phyloP scores from a whole-genome alignment of 495 filamentous ascomycete genomes.

The Hypoxylon fragiforme region DNA sequence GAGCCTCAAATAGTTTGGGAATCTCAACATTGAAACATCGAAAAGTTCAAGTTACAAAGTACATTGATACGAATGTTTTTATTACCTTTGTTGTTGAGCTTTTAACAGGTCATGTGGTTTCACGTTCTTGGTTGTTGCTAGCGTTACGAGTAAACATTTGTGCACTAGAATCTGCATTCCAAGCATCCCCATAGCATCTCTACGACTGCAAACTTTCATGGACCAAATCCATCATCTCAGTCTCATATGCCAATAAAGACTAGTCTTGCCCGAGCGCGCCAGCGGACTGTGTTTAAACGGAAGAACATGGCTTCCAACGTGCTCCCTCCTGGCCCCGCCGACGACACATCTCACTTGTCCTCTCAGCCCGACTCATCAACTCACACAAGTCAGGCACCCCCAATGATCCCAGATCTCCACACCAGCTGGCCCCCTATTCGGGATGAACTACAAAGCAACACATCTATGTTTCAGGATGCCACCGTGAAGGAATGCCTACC shows the following conservation, averaged over 20 bases:
- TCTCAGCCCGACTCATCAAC: conserved; percentile 16
- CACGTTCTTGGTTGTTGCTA: not conserved
- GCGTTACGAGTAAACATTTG: not conserved
- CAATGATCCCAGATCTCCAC: conserved; percentile 67
- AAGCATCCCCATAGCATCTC: not conserved
- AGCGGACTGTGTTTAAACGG: conserved; percentile 25
- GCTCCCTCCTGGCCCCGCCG: conserved; percentile 2
- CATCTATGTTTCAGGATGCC: conserved; percentile 66
- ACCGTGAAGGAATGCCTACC: conserved; percentile 71
- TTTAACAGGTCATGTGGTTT: no score
- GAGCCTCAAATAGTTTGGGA: conserved; percentile 17
- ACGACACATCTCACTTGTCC: conserved; percentile 6
- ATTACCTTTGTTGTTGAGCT: not conserved
- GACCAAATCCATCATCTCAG: not conserved
- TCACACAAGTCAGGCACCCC: conserved; percentile 37
- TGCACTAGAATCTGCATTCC: conserved; percentile 14
- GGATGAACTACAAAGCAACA: conserved; percentile 69
- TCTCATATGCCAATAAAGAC: conserved; percentile 39
- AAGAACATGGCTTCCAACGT: conserved; percentile 6
- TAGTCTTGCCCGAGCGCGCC: conserved; percentile 36
- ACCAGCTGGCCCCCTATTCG: conserved; percentile 62
- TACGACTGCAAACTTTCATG: conserved; percentile 8
- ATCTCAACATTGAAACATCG: conserved; percentile 24
- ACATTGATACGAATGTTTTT: not conserved
- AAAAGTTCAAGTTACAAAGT: no score